phyloP scores from a whole-genome alignment of 768 basidiomycete species.

The Tephrocybe sp. region DNA sequence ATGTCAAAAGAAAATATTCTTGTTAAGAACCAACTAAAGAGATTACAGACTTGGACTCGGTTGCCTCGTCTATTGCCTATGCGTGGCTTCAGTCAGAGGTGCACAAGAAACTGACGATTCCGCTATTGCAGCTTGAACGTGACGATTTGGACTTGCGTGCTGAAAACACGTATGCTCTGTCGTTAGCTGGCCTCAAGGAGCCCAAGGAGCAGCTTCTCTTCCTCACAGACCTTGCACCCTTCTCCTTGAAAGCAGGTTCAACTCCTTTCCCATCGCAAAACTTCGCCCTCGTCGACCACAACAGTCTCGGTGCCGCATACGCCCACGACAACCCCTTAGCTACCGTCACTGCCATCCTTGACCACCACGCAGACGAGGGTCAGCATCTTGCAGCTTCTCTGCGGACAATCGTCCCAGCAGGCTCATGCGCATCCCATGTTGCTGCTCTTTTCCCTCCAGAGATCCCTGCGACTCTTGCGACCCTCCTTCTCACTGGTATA shows the following conservation, averaged over 20 bases:
- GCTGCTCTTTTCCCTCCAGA: constrained; percentile 32
- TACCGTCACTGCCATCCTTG: constrained; percentile 76
- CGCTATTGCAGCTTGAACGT: constrained; percentile 70
- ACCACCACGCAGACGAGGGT: constrained; percentile 91
- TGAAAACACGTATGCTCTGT: constrained; percentile 83
- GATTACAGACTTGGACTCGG: constrained; percentile 78
- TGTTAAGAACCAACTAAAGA: not conserved
- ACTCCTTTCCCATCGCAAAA: constrained; percentile 48
- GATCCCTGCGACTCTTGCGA: constrained; percentile 66
- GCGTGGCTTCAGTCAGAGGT: constrained; percentile 70
- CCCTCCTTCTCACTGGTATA: constrained; percentile 78
- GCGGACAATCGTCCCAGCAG: constrained; percentile 65
- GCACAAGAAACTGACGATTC: constrained; percentile 57
- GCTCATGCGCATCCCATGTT: constrained; percentile 76
- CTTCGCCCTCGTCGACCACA: constrained; percentile 92
- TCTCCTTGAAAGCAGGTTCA: constrained; percentile 12
- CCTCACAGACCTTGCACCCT: constrained; percentile 59
- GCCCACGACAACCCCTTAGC: constrained; percentile 35
- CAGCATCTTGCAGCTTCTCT: constrained; percentile 65
- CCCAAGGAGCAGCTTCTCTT: constrained; percentile 61
- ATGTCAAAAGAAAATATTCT: constrained; percentile 12
- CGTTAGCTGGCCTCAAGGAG: constrained; percentile 51
- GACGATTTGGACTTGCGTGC: constrained; percentile 76
- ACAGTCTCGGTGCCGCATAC: constrained; percentile 56
- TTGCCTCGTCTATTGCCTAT: constrained; percentile 85